Base-by-base conservation (phyloP, 108 stramenopile species). In the Cyclotella sp. region DNA sequence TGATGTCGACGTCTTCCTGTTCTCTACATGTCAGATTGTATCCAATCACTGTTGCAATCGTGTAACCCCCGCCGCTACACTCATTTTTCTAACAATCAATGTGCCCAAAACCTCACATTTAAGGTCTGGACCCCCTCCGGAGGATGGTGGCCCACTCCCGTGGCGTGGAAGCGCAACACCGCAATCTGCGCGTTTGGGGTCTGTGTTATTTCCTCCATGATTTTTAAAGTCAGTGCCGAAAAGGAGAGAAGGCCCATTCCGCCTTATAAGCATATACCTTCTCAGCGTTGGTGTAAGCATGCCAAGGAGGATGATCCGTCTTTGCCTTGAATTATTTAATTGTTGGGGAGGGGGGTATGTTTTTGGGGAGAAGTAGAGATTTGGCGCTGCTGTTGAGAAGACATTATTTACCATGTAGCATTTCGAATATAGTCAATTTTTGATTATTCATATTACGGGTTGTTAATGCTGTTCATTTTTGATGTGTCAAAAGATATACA, bases 111-210 rank as follows among this genome's bases (percentile, higher is more conserved):
- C 14, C 63, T n/a, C 30, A 54, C 43, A 44, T 18, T 52, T 46
- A 60, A 95, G 93, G 91, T 95, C 41, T 95, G 93, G 93, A 82
- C 90, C 55, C 93, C 93, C 46, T 72, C 90, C 57, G 93, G 93
- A 87, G 93, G 93, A 43, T 95, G 93, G 93, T 95, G 93, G 93
- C 78, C 79, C 9, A 90, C 88, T 26, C 93, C 93, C 15, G 68
- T 82, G 11, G 81, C 86, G 43, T 92, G 91, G 91, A 87, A 91
- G 63, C 86, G 89, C 42, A 95, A 91, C 63, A 91, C 91, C 15
- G 88, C 63, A 54, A 77, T 92, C 43, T 89, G 85, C 12, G 74
- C 71, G 14, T 60, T 79, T n/a, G 79, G 68, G 19, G 62, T 95
- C 47, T 75, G 28, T 40, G 62, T 88, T 12, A 19, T 85, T 9